These are phyloP conservation scores for Pholiota adiposa DNA, from an alignment of 1,284 basidiomycete genomes.

Conservation along the genomic window DNA sequence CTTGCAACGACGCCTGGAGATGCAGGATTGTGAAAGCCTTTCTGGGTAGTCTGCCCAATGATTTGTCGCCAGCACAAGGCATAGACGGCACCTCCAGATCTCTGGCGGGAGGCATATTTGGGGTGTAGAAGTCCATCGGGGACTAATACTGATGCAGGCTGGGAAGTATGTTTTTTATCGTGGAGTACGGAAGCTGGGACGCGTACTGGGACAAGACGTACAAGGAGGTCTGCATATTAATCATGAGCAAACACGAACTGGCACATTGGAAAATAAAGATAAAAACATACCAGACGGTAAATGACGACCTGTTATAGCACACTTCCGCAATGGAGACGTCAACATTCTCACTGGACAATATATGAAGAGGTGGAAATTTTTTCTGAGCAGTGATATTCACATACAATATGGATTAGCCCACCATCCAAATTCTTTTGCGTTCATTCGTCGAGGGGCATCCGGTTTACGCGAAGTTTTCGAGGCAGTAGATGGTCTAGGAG, in stretches of 20 bases:
- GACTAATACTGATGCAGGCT: slow-evolving; percentile 36
- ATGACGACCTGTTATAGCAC: slow-evolving; percentile 50
- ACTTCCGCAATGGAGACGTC: slow-evolving; percentile 61
- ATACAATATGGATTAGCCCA: slow-evolving; percentile 77
- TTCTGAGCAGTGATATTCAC: slow-evolving; percentile 29
- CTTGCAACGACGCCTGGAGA: slow-evolving; percentile 17
- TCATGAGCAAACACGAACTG: slow-evolving; percentile 6
- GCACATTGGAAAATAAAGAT: not conserved
- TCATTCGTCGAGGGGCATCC: slow-evolving; percentile 60
- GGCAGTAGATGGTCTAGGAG: slow-evolving; percentile 45
- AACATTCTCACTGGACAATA: slow-evolving; percentile 69
- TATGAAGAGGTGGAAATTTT: slow-evolving; percentile 8
- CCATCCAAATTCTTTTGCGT: slow-evolving; percentile 61
- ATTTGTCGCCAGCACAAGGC: slow-evolving; percentile 59
- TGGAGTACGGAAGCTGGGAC: slow-evolving; percentile 33
- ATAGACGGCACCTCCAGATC: slow-evolving; percentile 51
- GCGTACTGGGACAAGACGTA: slow-evolving; percentile 59
- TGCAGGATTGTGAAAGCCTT: slow-evolving; percentile 36
- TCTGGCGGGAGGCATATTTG: slow-evolving; percentile 49
- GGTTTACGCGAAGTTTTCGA: slow-evolving; percentile 24
- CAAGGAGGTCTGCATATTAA: slow-evolving; percentile 58
- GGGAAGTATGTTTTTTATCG: not conserved
- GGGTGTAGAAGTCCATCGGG: slow-evolving; percentile 75
- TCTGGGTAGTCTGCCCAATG: slow-evolving; percentile 35
- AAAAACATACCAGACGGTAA: slow-evolving; percentile 57